These are phyloP conservation scores for Sungouiella thailandica DNA, from an alignment of 805 yeast species.

Conservation along the genomic window DNA sequence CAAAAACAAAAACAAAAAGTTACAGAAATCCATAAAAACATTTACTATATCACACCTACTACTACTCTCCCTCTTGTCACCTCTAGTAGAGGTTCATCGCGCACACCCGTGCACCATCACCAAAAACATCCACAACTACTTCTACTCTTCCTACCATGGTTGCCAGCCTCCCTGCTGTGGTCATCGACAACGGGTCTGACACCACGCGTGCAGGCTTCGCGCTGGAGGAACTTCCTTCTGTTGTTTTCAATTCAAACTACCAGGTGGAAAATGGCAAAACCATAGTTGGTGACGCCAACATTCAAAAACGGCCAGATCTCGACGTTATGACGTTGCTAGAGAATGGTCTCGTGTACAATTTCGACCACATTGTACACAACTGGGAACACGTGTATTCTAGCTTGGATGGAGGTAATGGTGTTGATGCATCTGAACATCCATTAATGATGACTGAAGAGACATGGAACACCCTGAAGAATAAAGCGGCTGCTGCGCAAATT, in stretches of 20 bases:
- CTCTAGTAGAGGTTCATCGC: no score
- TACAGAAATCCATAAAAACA: no score
- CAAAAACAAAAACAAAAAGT: no score
- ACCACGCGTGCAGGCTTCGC: constrained; percentile 70
- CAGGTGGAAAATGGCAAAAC: constrained; percentile 32
- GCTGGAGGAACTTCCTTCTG: constrained; percentile 55
- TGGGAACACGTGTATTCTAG: constrained; percentile 62
- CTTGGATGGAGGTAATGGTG: constrained; percentile 37
- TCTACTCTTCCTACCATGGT: constrained; percentile 15
- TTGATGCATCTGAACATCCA: constrained; percentile 59
- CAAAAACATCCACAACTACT: constrained; percentile 1
- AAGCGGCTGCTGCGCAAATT: constrained; percentile 55
- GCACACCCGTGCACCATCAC: constrained; percentile 4
- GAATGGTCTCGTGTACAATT: constrained; percentile 64
- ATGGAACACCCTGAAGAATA: constrained; percentile 63
- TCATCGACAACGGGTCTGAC: constrained; percentile 64
- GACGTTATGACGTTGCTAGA: constrained; percentile 58
- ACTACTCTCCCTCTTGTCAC: no score
- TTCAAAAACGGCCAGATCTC: constrained; percentile 39
- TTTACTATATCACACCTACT: no score
- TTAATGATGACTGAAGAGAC: constrained; percentile 59
- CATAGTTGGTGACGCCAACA: constrained; percentile 42
- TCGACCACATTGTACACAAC: constrained; percentile 61
- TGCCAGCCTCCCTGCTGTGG: constrained; percentile 50
- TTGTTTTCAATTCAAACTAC: constrained; percentile 55